Evolutionary conservation across 169 alveolate genomes (phyloP).

Genomic region (Plasmodium reichenowi): DNA sequence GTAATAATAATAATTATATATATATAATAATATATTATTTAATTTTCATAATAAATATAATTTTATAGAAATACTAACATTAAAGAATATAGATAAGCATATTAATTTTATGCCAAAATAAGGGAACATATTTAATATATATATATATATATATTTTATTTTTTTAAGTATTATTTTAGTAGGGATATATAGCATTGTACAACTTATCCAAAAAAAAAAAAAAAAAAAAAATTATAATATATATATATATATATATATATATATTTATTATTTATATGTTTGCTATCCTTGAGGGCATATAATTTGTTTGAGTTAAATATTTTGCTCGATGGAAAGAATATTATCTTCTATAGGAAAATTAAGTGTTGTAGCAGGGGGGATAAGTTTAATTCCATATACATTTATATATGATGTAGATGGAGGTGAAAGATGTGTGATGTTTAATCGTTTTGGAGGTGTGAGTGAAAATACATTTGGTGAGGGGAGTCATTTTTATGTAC

Average conservation of each 20-base stretch:
- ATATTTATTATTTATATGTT: constrained; percentile 2
- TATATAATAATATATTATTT: too few relatives aligned
- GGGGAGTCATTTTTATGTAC: constrained; percentile 94
- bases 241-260: constrained; percentile 1
- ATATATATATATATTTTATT: too few relatives aligned
- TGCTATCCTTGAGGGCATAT: background rate
- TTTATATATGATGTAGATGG: constrained; percentile 95
- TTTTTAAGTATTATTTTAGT: too few relatives aligned
- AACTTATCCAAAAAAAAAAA: background rate
- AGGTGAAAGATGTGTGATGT: constrained; percentile 96
- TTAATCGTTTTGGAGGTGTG: constrained; percentile 95
- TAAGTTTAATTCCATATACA: constrained; percentile 86
- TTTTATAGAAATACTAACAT: too few relatives aligned
- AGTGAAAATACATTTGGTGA: constrained; percentile 91
- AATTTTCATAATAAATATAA: too few relatives aligned
- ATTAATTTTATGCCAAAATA: too few relatives aligned
- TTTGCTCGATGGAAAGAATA: constrained; percentile 80
- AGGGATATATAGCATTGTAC: too few relatives aligned
- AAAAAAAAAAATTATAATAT: background rate
- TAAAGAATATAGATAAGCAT: too few relatives aligned
- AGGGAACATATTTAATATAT: too few relatives aligned
- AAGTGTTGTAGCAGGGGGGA: constrained; percentile 87
- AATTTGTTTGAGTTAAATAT: background rate
- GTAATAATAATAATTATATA: too few relatives aligned
- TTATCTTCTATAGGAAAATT: constrained; percentile 83